phyloP scores from a whole-genome alignment of 768 basidiomycete species.

The Podaxis rugospora region DNA sequence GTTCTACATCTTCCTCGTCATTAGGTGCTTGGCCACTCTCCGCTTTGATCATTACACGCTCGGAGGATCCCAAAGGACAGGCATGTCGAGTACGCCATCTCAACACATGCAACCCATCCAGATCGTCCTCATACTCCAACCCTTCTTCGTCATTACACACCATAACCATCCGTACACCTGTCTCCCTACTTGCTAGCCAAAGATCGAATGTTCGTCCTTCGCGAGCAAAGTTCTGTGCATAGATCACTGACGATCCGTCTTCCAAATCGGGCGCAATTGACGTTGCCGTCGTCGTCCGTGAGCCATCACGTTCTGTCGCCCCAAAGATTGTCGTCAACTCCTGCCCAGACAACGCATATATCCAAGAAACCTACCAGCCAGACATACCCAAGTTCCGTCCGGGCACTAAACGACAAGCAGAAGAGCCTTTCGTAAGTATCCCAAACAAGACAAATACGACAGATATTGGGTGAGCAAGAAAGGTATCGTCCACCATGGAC shows the following conservation, averaged over 20 bases:
- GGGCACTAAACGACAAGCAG: conserved; percentile 15
- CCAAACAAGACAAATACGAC: neutral
- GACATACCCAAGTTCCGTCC: conserved; percentile 25
- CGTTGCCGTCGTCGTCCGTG: too few species aligned
- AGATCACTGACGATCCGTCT: neutral
- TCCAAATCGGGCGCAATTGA: neutral
- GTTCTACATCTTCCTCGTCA: conserved; percentile 8
- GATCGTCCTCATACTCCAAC: conserved; percentile 15
- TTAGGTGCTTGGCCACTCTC: conserved; percentile 9
- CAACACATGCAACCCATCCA: conserved; percentile 18
- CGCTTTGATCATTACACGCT: neutral
- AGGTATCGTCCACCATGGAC: neutral
- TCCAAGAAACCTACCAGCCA: conserved; percentile 21
- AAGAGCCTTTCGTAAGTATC: neutral
- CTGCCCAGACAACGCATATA: neutral
- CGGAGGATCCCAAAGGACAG: conserved; percentile 18
- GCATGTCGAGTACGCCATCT: conserved; percentile 24
- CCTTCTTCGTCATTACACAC: conserved; percentile 14
- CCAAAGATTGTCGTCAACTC: neutral
- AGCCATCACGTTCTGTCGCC: neutral
- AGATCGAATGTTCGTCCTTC: neutral
- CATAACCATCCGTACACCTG: conserved; percentile 2
- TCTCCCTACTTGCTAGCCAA: neutral
- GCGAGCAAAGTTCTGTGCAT: neutral
- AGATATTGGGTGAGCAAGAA: neutral